These are phyloP conservation scores for Drosera spatulata DNA, from an alignment of 179 eudicot genomes.

Conservation along the genomic window DNA sequence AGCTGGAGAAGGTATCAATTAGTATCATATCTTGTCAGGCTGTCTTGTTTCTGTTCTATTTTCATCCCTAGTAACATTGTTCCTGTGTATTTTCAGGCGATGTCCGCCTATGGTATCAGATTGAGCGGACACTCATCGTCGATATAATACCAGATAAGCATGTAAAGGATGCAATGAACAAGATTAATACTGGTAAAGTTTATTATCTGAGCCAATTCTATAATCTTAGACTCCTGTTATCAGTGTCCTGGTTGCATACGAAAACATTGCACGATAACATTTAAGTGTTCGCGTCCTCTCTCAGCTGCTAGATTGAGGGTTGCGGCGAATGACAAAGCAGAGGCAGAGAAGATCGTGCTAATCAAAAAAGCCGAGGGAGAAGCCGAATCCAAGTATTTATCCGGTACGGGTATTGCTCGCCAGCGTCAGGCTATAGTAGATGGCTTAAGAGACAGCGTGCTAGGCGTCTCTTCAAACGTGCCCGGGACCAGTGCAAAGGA, in stretches of 20 bases:
- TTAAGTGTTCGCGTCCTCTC: too few relatives aligned
- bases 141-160: slow-evolving; percentile 34
- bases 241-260: too few relatives aligned
- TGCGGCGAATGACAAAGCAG: slow-evolving; percentile 58
- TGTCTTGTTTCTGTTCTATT: too few relatives aligned
- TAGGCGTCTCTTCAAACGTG: slow-evolving; percentile 45
- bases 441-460: slow-evolving; percentile 48
- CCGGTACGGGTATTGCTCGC: slow-evolving; percentile 56
- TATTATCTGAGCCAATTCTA: background rate
- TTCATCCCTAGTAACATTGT: background rate
- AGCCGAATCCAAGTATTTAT: slow-evolving; percentile 49
- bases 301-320: slow-evolving; percentile 51
- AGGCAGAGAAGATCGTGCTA: slow-evolving; percentile 39
- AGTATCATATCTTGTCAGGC: background rate
- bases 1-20: slow-evolving; percentile 27
- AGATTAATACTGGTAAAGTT: slow-evolving; percentile 33
- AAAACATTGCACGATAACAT: too few relatives aligned
- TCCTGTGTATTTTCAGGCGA: slow-evolving; percentile 15
- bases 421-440: slow-evolving; percentile 64
- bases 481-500: slow-evolving; percentile 29
- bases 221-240: too few relatives aligned
- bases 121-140: slow-evolving; percentile 29
- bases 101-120: slow-evolving; percentile 35
- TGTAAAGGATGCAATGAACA: slow-evolving; percentile 39
- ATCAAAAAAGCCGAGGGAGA: slow-evolving; percentile 33